phyloP scores from a whole-genome alignment of 805 yeast genomes.

The Ogataea nitratoaversa region DNA sequence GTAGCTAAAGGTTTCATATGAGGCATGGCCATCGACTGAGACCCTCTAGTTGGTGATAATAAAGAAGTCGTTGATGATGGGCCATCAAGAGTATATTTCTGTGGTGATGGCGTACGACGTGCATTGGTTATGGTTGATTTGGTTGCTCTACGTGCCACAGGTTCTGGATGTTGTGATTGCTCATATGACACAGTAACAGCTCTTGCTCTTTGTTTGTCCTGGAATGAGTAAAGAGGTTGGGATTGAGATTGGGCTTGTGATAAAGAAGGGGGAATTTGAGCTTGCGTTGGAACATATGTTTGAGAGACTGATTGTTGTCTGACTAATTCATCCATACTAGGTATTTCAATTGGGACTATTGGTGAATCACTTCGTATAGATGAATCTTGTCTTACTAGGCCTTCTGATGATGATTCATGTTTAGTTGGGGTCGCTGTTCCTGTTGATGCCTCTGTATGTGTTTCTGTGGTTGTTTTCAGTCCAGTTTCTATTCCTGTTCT shows the following conservation, averaged over 20 bases:
- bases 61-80: slow-evolving; percentile 10
- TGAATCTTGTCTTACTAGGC: slow-evolving; percentile 5
- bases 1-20: slow-evolving; percentile 49
- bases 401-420: neutral
- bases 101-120: slow-evolving; percentile 46
- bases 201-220: slow-evolving; percentile 26
- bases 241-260: neutral
- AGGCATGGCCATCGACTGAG: slow-evolving; percentile 26
- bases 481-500: too few species aligned
- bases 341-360: slow-evolving; percentile 62
- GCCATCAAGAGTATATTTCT: slow-evolving; percentile 28
- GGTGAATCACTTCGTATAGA: slow-evolving; percentile 45
- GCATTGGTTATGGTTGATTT: slow-evolving; percentile 38
- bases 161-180: slow-evolving; percentile 9
- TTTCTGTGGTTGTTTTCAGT: too few species aligned
- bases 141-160: slow-evolving; percentile 30
- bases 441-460: too few species aligned
- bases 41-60: slow-evolving; percentile 29
- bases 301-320: slow-evolving; percentile 4
- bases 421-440: neutral
- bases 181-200: slow-evolving; percentile 39
- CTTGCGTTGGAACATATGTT: too few species aligned
- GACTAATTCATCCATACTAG: slow-evolving; percentile 51
- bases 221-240: neutral
- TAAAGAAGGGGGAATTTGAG: neutral